These are phyloP conservation scores for Proliferodiscus dingleyae DNA, from an alignment of 2,329 filamentous ascomycete species.

Conservation along the genomic window DNA sequence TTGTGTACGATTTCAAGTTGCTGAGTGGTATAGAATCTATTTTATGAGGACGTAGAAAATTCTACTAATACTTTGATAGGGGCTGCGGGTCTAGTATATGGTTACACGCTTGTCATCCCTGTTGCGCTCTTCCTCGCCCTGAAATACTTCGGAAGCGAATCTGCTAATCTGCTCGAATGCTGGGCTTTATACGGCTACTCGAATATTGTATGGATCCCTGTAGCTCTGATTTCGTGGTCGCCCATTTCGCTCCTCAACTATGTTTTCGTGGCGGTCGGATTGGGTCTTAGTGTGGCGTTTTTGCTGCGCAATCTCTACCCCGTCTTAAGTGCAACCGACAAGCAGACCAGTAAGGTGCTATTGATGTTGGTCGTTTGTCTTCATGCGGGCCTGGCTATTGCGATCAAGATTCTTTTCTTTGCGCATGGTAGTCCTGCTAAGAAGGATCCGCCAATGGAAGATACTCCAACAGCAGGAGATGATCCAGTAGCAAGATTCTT, in stretches of 20 bases:
- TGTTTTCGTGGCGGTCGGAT: slow-evolving; percentile 84
- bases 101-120: slow-evolving; percentile 86
- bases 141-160: slow-evolving; percentile 93
- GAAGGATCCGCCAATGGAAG: slow-evolving; percentile 10
- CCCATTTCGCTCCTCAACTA: slow-evolving; percentile 84
- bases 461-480: slow-evolving; percentile 16
- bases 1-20: slow-evolving; percentile 87
- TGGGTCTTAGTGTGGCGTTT: slow-evolving; percentile 77
- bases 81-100: slow-evolving; percentile 88
- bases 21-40: slow-evolving; percentile 59
- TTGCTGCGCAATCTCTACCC: slow-evolving; percentile 83
- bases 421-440: slow-evolving; percentile 63
- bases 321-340: slow-evolving; percentile 86
- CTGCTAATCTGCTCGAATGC: slow-evolving; percentile 89
- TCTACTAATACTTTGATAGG: slow-evolving; percentile 38
- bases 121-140: slow-evolving; percentile 80
- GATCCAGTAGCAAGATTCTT: slow-evolving; percentile 1
- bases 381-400: slow-evolving; percentile 84
- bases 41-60: background rate
- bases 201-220: slow-evolving; percentile 95
- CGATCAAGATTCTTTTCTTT: slow-evolving; percentile 97
- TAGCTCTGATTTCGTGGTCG: slow-evolving; percentile 88
- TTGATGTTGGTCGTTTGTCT: slow-evolving; percentile 78
- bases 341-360: slow-evolving; percentile 83
- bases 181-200: slow-evolving; percentile 94